phyloP scores from a whole-genome alignment of 202 grass and related monocot genomes.

The Panicum virgatum region DNA sequence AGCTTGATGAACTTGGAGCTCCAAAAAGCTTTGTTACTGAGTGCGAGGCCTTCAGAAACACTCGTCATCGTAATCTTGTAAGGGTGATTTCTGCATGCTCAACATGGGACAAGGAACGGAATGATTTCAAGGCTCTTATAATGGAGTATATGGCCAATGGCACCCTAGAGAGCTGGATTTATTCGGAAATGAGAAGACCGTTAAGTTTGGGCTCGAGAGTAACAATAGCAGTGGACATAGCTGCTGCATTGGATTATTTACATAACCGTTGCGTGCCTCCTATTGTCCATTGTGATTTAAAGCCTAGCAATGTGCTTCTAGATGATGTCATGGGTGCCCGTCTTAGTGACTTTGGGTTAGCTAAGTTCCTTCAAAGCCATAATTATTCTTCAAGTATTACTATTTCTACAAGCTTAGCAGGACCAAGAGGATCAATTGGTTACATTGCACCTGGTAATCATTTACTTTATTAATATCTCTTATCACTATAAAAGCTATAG shows the following conservation, averaged over 20 bases:
- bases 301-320: slow-evolving; percentile 58
- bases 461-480: background rate
- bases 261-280: slow-evolving; percentile 32
- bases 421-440: slow-evolving; percentile 52
- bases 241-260: slow-evolving; percentile 50
- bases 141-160: slow-evolving; percentile 13
- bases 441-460: slow-evolving; percentile 59
- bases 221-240: slow-evolving; percentile 31
- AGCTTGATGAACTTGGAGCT: slow-evolving; percentile 35
- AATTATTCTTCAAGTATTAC: slow-evolving; percentile 3
- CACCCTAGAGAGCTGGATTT: slow-evolving; percentile 30
- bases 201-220: slow-evolving; percentile 19
- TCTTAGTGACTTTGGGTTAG: slow-evolving; percentile 51
- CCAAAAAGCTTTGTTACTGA: background rate
- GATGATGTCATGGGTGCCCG: slow-evolving; percentile 43
- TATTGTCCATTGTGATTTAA: slow-evolving; percentile 57
- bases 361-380: slow-evolving; percentile 26
- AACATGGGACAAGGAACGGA: background rate
- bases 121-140: slow-evolving; percentile 25
- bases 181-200: background rate
- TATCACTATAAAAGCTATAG: background rate
- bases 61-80: slow-evolving; percentile 16
- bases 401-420: slow-evolving; percentile 31
- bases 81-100: slow-evolving; percentile 17
- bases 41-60: background rate